Percentiles rank a stretch among this genome's conserved stretches.
These are phyloP conservation scores for Taiozyma sp. DNA, from an alignment of 1,139 yeast species.

Conservation along the genomic window DNA sequence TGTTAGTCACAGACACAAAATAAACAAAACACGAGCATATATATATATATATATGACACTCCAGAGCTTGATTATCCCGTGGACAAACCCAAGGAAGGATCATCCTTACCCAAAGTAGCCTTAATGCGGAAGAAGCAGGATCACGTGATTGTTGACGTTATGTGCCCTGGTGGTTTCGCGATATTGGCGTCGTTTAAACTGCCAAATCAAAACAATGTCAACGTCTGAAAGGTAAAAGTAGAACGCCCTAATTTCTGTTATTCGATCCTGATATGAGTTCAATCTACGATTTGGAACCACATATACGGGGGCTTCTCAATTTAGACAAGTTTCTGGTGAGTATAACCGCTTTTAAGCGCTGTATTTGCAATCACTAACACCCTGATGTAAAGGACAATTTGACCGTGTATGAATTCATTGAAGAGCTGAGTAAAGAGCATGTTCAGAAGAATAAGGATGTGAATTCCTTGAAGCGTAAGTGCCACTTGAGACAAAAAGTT, in stretches of 20 bases:
- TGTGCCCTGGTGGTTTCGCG: not conserved
- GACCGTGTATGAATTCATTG: slow-evolving; percentile 78
- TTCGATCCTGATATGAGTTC: slow-evolving; percentile 27
- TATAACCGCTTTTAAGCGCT: not conserved
- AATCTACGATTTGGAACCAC: slow-evolving; percentile 61
- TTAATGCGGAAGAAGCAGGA: not conserved
- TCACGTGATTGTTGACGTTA: not conserved
- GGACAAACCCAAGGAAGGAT: too few species aligned
- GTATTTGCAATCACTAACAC: not conserved
- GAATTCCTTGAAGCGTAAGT: slow-evolving; percentile 38
- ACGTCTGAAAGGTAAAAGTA: not conserved
- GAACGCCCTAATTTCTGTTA: not conserved
- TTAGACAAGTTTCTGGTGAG: slow-evolving; percentile 61
- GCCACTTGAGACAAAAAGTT: not conserved
- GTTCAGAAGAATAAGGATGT: slow-evolving; percentile 49
- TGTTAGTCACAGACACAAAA: too few species aligned
- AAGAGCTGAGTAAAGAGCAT: slow-evolving; percentile 72
- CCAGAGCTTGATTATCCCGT: too few species aligned
- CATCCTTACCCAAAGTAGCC: too few species aligned
- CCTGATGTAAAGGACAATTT: slow-evolving; percentile 38
- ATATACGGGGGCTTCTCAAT: slow-evolving; percentile 59
- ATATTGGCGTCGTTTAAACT: not conserved
- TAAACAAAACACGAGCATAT: too few species aligned
- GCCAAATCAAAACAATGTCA: not conserved
- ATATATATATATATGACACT: too few species aligned